Percentiles rank a stretch among this genome's conserved stretches.
phyloP scores from a whole-genome alignment of 352 stramenopile species.

The Globisporangium echinulatum region DNA sequence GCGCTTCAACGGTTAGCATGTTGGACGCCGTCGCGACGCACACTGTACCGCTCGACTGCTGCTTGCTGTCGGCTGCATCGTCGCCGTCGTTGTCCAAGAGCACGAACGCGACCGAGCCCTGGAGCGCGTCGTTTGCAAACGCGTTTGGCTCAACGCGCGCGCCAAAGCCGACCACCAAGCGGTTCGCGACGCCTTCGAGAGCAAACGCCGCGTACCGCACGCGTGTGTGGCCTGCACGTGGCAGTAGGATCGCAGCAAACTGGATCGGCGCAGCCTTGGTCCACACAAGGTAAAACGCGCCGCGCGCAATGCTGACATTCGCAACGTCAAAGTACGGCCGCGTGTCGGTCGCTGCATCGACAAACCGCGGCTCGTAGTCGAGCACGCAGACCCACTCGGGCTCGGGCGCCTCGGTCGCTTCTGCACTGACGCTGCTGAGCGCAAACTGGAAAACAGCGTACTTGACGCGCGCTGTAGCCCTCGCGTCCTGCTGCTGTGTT shows the following conservation, averaged over 20 bases:
- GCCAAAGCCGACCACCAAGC: slow-evolving; percentile 46
- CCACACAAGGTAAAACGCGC: slow-evolving; percentile 71
- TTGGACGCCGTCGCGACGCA: slow-evolving; percentile 61
- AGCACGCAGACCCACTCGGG: slow-evolving; percentile 56
- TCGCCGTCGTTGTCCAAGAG: slow-evolving; percentile 29
- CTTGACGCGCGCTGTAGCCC: slow-evolving; percentile 38
- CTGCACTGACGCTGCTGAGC: slow-evolving; percentile 13
- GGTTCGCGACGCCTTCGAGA: slow-evolving; percentile 53
- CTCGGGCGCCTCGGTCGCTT: slow-evolving; percentile 17
- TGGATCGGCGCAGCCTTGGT: slow-evolving; percentile 44
- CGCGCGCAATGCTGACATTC: slow-evolving; percentile 48
- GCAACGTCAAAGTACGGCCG: slow-evolving; percentile 52
- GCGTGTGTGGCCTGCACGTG: slow-evolving; percentile 35
- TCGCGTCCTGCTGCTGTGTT: slow-evolving; percentile 5
- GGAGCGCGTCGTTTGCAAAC: slow-evolving; percentile 40
- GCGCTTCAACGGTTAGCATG: slow-evolving; percentile 51
- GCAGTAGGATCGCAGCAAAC: slow-evolving; percentile 59
- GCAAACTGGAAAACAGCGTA: slow-evolving; percentile 74
- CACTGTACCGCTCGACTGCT: slow-evolving; percentile 24
- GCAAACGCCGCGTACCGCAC: slow-evolving; percentile 55
- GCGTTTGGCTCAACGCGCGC: slow-evolving; percentile 41
- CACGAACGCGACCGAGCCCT: slow-evolving; percentile 67
- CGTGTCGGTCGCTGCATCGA: slow-evolving; percentile 21
- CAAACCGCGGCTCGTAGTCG: slow-evolving; percentile 60
- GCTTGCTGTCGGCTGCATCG: slow-evolving; percentile 16